Conservation (phyloP, 169 alveolate genomes). For the Cystoisospora suis region DNA sequence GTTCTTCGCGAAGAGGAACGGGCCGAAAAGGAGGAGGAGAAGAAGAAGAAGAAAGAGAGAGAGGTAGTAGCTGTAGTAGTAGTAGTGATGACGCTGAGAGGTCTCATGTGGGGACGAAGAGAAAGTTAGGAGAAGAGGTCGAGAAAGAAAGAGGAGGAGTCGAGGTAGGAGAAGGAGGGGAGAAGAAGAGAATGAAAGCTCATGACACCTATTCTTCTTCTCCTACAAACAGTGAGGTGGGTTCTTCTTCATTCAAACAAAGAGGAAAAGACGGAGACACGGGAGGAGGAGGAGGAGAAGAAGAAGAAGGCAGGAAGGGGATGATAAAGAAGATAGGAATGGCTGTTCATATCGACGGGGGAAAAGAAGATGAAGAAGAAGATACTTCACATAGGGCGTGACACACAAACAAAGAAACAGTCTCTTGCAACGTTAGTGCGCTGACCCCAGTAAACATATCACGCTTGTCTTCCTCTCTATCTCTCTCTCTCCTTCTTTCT, state of each 20-base stretch:
- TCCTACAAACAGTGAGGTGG: background rate
- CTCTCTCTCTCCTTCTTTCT: too few species aligned
- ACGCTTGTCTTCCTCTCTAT: too few species aligned
- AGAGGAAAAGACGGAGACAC: background rate
- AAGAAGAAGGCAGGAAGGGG: background rate
- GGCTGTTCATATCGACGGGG: background rate
- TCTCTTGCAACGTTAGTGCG: too few species aligned
- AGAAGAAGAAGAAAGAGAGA: background rate
- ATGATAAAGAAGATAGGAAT: background rate
- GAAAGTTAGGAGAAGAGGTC: background rate
- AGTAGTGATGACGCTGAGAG: too few species aligned
- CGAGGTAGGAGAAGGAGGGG: background rate
- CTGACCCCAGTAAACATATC: too few species aligned
- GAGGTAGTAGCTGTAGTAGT: background rate
- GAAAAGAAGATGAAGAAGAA: background rate
- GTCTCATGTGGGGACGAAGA: too few species aligned
- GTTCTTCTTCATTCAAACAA: background rate
- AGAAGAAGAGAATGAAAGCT: background rate
- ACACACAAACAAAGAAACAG: background rate
- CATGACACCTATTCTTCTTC: too few species aligned
- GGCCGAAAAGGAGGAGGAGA: background rate
- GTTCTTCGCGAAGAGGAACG: background rate
- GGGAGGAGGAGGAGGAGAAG: background rate
- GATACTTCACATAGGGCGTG: background rate
- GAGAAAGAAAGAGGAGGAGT: background rate